Base-by-base conservation (phyloP, 2,329 filamentous ascomycete species). In the Rutstroemia sp. region DNA sequence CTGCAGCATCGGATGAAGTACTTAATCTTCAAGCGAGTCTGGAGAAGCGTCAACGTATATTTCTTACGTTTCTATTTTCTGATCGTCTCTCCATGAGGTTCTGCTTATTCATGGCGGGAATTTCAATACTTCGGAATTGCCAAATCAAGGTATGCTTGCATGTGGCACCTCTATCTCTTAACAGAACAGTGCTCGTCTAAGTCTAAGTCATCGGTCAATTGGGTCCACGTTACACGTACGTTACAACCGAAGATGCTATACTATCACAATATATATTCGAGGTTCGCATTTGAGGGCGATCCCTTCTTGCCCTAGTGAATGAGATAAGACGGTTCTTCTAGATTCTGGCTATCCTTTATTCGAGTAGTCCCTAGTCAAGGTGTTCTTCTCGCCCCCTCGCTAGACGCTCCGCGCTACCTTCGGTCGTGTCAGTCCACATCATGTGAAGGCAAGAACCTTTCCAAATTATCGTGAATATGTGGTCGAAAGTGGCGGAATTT, bases 41-140 rank as follows among this genome's bases (percentile, higher is more conserved):
- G 47, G 53, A 45, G 39, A 56, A 50, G 42, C 25, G 44, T 19
- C 14, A 55, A 51, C 6, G 38, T 55, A 51, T 21, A 39, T 45
- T 27, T 14, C 45, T 49, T 42, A 51, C 53, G 5, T 9, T 45
- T 55, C 49, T 19, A 30, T 10, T 34, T 56, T 42, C 50, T 48
- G 41, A 55, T 48, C 47, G 23, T 56, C 25, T 34, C 41, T 39
- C 25, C 38, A 48, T 23, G 51, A 50, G 30, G 30, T 21, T 10
- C 37, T 51, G 53, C 53, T 51, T 51, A 38, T 51, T 51, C 21
- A 50, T 41, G 10, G 25, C 30, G 34, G 27, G 7, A 27, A n/a
- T 37, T 37, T 51, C 53, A 56, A 56, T 56, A 51, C 53, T 56
- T 56, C 53, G 47, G 53, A 56, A 44, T 25, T 51, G 38, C 53